Conservation (phyloP, 164 flowering plant genomes). For the Hamamelis virginiana region DNA sequence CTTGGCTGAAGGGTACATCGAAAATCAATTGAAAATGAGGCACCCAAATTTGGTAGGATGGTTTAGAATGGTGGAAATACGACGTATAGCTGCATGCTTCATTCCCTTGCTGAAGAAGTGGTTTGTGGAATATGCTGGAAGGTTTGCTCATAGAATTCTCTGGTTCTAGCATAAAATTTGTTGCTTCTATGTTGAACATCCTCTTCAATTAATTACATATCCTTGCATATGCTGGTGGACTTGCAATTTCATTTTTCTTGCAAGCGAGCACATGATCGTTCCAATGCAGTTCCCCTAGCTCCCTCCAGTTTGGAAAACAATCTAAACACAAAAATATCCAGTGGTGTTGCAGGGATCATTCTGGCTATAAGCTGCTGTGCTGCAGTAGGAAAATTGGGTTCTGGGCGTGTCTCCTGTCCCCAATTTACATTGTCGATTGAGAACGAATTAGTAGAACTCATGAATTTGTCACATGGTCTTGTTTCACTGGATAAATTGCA, state of each 20-base stretch:
- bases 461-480: constrained; percentile 36
- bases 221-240: not conserved
- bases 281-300: not conserved
- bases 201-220: not conserved
- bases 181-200: not conserved
- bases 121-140: constrained; percentile 48
- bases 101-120: constrained; percentile 44
- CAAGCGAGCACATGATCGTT: not conserved
- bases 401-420: constrained; percentile 38
- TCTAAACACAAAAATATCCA: constrained; percentile 36
- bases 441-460: constrained; percentile 40
- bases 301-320: constrained; percentile 1
- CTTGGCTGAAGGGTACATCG: constrained; percentile 39
- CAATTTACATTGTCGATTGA: constrained; percentile 29
- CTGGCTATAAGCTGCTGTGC: constrained; percentile 58
- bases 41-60: constrained; percentile 44
- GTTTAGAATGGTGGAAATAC: constrained; percentile 52
- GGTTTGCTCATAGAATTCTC: constrained; percentile 32
- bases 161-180: constrained; percentile 1
- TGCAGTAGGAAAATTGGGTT: constrained; percentile 50
- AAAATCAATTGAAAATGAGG: constrained; percentile 37
- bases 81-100: constrained; percentile 44
- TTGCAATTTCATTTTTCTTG: not conserved
- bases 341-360: constrained; percentile 68
- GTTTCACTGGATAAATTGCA: constrained; percentile 52